A percentile compares a stretch with the other conserved stretches of the same genome.
Conservation (phyloP, 345 rosid genomes). For the Cardamine occulta region DNA sequence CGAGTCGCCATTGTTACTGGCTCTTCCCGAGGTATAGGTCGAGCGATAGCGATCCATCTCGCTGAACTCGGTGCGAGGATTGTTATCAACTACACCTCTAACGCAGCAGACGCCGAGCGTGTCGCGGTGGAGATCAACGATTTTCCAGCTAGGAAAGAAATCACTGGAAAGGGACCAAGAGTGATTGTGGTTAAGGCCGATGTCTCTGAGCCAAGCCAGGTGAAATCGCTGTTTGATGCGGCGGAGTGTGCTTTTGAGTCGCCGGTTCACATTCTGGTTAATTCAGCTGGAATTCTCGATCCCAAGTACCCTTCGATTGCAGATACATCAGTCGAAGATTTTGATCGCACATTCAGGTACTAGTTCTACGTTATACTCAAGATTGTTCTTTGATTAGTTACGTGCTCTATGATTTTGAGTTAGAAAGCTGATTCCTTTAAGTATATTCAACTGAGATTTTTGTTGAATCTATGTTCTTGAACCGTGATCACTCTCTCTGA, state of each 20-base stretch:
- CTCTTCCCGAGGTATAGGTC: conserved; percentile 73
- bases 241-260: conserved; percentile 59
- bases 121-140: conserved; percentile 54
- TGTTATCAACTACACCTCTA: conserved; percentile 57
- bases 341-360: conserved; percentile 47
- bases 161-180: conserved; percentile 36
- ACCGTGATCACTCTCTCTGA: neutral
- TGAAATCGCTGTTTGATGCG: conserved; percentile 59
- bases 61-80: conserved; percentile 68
- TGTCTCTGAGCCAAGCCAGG: conserved; percentile 65
- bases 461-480: neutral
- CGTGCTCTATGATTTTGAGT: neutral
- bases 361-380: neutral
- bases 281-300: conserved; percentile 61
- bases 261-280: conserved; percentile 57
- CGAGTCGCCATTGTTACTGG: conserved; percentile 75
- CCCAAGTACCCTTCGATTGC: conserved; percentile 58
- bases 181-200: conserved; percentile 58
- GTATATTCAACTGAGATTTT: conserved; percentile 1
- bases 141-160: conserved; percentile 31
- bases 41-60: conserved; percentile 60
- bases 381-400: neutral
- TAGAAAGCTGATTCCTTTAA: neutral
- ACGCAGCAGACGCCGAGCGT: conserved; percentile 56
- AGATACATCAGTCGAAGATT: conserved; percentile 60